These are phyloP conservation scores for Orbilia javanica DNA, from an alignment of 2,329 filamentous ascomycete genomes.

Conservation along the genomic window DNA sequence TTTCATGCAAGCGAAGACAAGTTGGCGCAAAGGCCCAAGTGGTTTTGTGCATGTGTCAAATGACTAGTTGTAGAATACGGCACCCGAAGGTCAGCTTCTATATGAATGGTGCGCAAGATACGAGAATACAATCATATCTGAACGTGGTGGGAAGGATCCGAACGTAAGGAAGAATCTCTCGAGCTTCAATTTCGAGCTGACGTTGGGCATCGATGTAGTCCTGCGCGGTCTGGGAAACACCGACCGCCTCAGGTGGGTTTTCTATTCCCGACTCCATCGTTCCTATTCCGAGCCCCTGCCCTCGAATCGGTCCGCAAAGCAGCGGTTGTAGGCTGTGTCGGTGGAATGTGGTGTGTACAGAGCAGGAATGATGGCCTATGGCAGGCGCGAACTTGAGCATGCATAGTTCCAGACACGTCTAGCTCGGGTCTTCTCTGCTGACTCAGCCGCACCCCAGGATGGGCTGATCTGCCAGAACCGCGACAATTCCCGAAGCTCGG, in stretches of 20 bases:
- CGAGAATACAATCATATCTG: background rate
- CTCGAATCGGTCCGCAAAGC: conserved; percentile 70
- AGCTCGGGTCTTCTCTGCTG: background rate
- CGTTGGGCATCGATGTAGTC: conserved; percentile 87
- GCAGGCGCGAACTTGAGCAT: background rate
- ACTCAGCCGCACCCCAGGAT: conserved; percentile 7
- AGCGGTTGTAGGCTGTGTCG: background rate
- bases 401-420: background rate
- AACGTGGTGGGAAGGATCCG: conserved; percentile 62
- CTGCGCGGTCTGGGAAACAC: conserved; percentile 43
- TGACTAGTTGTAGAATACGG: conserved; percentile 71
- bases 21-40: conserved; percentile 89
- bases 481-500: conserved; percentile 43
- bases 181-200: conserved; percentile 91
- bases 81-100: background rate
- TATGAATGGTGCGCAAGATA: background rate
- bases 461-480: conserved; percentile 8
- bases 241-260: background rate
- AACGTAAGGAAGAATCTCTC: conserved; percentile 93
- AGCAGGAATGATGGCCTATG: background rate
- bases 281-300: conserved; percentile 64
- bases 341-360: conserved; percentile 1
- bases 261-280: conserved; percentile 69
- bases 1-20: conserved; percentile 90
- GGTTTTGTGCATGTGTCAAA: conserved; percentile 92